Evolutionary conservation across 495 filamentous ascomycete species (phyloP), one percentile per base, ranked within the genome.

Genomic region (Aspergillus panamensis): DNA sequence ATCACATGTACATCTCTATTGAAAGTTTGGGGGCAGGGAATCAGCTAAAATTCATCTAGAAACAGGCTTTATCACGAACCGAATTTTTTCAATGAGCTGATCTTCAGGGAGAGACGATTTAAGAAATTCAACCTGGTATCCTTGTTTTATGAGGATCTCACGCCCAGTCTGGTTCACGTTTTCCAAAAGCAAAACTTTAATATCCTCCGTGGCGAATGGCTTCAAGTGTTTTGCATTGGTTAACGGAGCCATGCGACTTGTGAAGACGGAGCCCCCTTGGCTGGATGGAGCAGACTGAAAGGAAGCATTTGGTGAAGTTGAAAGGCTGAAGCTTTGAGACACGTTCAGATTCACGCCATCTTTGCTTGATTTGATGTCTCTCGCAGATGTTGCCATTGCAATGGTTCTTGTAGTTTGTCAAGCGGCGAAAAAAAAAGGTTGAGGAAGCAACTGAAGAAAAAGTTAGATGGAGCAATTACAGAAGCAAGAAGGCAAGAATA

Each of bases 131-230:
- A 99, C 94, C 68, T 97, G 95, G 72, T 99, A 99, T 12, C 94
- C 93, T 77, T 97, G 92, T 51, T 76, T 76, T 40, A 74, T 82
- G 32, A 99, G 78, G 33, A 96, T 89, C 17, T 96, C 88, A 65
- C 80, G 78, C 12, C 93, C 94, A 19, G 90, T 92, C 73, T 90
- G 80, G 70, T 97, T 97, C 55, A 99, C 87, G 74, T 97, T 97
- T 73, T 99, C 95, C 21, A 99, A 77, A 8, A 99, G 80, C 55
- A 99, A 77, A 39, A 99, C 96, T 76, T 96, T 97, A 72, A 99
- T 89, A 65, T 97, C 93, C 67, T 90, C 83, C 6, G 91, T 94
- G 59, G 90, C 87, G 73, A 99, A 99, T 19, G 95, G 95, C 75
- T 97, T 97, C 63, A 97, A 75, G 52, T 87, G 90, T 73, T 96